phyloP scores from a whole-genome alignment of 768 basidiomycete species.

The Sporobolomyces phaffii region DNA sequence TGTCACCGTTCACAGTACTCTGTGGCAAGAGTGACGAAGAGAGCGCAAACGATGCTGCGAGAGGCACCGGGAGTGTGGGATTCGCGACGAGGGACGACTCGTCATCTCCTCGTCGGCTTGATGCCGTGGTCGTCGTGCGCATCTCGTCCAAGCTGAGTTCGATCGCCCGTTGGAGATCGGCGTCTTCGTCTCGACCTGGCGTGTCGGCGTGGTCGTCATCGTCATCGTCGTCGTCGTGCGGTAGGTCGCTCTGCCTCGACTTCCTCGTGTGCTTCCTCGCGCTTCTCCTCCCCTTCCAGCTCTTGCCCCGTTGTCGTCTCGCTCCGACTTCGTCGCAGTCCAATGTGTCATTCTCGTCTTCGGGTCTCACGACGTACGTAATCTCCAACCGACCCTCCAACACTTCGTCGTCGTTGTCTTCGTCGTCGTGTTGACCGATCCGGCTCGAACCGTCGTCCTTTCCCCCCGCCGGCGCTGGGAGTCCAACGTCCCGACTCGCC shows the following conservation, averaged over 20 bases:
- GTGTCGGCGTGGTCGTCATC: not conserved
- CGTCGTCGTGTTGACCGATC: no score
- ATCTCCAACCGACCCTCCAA: conserved; percentile 46
- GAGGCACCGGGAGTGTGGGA: not conserved
- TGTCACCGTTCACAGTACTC: not conserved
- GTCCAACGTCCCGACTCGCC: no score
- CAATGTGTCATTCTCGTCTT: no score
- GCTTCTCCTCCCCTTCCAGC: not conserved
- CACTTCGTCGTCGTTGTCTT: conserved; percentile 43
- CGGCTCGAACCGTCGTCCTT: no score
- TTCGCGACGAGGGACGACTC: conserved; percentile 21
- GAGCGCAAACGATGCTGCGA: no score
- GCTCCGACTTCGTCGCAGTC: no score
- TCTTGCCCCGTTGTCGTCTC: no score
- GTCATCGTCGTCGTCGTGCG: not conserved
- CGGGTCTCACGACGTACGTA: conserved; percentile 21
- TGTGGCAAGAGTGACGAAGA: not conserved
- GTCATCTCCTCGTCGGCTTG: not conserved
- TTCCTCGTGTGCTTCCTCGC: not conserved
- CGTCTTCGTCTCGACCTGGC: no score
- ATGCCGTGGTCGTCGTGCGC: not conserved
- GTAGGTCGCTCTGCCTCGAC: not conserved
- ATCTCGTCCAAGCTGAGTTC: conserved; percentile 6
- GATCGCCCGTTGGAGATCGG: conserved; percentile 17
- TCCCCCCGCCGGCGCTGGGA: no score